phyloP scores from a whole-genome alignment of 129 eudicot genomes.

The Cynara cardunculus region DNA sequence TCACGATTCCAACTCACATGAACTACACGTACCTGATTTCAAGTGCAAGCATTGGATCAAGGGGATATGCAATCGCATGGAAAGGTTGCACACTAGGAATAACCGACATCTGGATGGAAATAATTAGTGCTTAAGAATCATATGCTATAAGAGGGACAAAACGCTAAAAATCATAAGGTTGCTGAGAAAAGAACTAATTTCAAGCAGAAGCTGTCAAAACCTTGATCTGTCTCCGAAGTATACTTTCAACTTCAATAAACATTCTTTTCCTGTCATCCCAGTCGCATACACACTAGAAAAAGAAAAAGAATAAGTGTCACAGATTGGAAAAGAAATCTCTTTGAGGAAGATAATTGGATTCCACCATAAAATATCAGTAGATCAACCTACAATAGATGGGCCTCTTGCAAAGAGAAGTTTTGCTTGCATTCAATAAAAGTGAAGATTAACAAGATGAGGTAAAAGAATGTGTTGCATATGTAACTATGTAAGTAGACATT shows the following conservation, averaged over 20 bases:
- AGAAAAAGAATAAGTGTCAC: background rate
- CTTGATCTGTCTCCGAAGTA: constrained; percentile 88
- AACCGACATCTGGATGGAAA: constrained; percentile 67
- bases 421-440: no score
- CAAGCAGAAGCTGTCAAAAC: constrained; percentile 29
- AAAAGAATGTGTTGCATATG: no score
- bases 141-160: background rate
- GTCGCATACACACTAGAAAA: constrained; percentile 77
- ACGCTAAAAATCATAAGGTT: background rate
- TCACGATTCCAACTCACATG: background rate
- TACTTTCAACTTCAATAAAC: constrained; percentile 82
- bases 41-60: constrained; percentile 93
- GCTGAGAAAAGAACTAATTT: background rate
- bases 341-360: background rate
- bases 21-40: constrained; percentile 63
- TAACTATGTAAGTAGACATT: no score
- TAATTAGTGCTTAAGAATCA: constrained; percentile 7
- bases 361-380: background rate
- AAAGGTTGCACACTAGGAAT: constrained; percentile 99
- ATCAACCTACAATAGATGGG: no score
- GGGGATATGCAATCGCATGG: constrained; percentile 98
- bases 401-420: no score
- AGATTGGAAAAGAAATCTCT: background rate
- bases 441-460: no score
- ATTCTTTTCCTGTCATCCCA: constrained; percentile 90